Evolutionary conservation across 768 basidiomycete genomes (phyloP).

Genomic region (Leccinum aurantiacum): DNA sequence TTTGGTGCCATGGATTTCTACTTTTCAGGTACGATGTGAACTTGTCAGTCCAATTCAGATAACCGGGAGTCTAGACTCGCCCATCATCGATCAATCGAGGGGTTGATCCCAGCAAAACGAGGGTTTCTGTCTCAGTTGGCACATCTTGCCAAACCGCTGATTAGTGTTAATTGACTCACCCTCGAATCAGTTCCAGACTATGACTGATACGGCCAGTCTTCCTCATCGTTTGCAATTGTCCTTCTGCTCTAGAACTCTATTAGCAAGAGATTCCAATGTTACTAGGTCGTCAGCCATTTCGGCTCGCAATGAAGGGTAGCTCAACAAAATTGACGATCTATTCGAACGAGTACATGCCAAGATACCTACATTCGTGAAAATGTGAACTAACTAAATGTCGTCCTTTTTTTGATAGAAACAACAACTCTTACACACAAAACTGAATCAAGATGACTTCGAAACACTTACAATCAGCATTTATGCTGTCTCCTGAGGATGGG

Average conservation of each 20-base stretch:
- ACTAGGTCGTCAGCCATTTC: neutral
- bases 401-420: neutral
- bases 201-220: neutral
- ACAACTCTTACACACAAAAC: slow-evolving; percentile 19
- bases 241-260: neutral
- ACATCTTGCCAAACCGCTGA: neutral
- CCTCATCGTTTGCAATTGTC: neutral
- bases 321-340: neutral
- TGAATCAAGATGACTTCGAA: neutral
- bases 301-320: neutral
- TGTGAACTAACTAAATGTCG: neutral
- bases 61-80: slow-evolving; percentile 5
- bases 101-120: slow-evolving; percentile 2
- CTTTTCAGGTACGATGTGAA: slow-evolving; percentile 1
- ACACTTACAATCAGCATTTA: slow-evolving; percentile 3
- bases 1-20: neutral
- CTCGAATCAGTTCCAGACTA: slow-evolving; percentile 9
- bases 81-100: slow-evolving; percentile 13
- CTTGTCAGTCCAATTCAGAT: neutral
- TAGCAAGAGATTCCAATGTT: neutral
- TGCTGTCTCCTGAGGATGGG: slow-evolving; percentile 39
- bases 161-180: slow-evolving; percentile 1
- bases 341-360: slow-evolving; percentile 8
- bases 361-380: neutral
- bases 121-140: slow-evolving; percentile 7